Base-by-base conservation (phyloP, 2,329 filamentous ascomycete species). In the Aspergillus tanneri region DNA sequence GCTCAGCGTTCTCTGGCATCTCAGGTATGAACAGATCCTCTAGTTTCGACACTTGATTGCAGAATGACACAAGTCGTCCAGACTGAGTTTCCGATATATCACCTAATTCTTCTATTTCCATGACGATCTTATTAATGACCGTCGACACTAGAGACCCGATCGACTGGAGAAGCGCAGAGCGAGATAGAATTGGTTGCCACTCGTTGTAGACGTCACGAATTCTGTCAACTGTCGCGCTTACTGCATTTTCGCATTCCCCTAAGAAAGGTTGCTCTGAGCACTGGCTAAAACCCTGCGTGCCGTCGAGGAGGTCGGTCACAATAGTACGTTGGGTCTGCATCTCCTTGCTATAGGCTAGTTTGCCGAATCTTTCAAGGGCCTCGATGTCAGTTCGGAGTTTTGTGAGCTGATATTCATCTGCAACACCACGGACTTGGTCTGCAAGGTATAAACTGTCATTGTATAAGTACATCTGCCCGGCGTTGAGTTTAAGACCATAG, bases 291-390 rank as follows among this genome's bases (percentile, higher is more conserved):
- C 82, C 82, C 63, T 84, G 80, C 1, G 81, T 80, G 18, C 80
- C 80, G 56, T 85, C 82, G 4, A 86, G 76, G 12, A 85, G 69
- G 61, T 86, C 83, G 16, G 74, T 74, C 10, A 85, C 67, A 52
- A 85, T 82, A 2, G 80, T 84, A 44, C 81, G 74, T 56, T 86
- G 83, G 2, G 77, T 78, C 46, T 85, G 81, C 80, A 86, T 84
- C 63, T 85, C 83, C 46, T 77, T 77, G 51, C 78, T 77, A 56
- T 86, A 86, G 2, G 81, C 80, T 23, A 78, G 66, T 60, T 81
- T 82, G 35, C 79, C 81, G 54, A 84, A 84, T 41, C 71, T 75
- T 49, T 83, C 77, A 16, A 85, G 73, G 1, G 75, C 71, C 47
- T 77, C 75, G 47, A 81, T 72, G 57, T 85, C 81, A 11, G 72